Evolutionary conservation across 2,329 filamentous ascomycete species (phyloP), one percentile per base, ranked within the genome.

Genomic region (Zasmidium citrigriseum): DNA sequence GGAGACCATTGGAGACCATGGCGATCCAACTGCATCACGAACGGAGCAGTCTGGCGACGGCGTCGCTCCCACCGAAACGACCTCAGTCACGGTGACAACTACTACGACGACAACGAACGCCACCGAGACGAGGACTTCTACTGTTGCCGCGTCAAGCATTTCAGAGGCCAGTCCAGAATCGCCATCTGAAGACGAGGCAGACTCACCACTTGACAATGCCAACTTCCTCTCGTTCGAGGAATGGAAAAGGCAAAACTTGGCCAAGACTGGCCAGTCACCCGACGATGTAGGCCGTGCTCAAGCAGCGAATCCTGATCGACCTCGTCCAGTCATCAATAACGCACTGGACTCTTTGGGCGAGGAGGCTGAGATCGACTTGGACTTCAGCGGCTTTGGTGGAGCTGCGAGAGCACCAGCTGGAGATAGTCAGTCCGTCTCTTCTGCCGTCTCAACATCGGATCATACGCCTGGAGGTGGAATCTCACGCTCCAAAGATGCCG

Each of bases 211-310:
- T 11, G 88, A 91, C 68, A 89, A 90, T 65, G 84, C 88, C 47
- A 88, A 92, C 5, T 98, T 98, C 73, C 86, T 98, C 68, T 97
- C 95, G 0, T 99, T 99, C 68, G 95, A 98, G 72, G 93, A 98
- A 69, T 99, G 95, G 95, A 98, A 96, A 77, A 91, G 89, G 70
- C 89, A 93, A 80, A 96, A 96, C 77, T 78, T 98, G 18, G 90
- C 88, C 52, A 90, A 91, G 71, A 88, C 86, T 2, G 93, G 91
- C 12, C 93, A 97, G 70, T 91, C 79, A 70, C 89, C 77, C 65
- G 90, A 83, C 75, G 87, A 83, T 75, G 82, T 83, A 71, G 89
- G 78, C 72, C 85, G 80, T 65, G 81, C 69, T 73, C 80, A 78
- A 75, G 83, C 72, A 69, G 78, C 71, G 63, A 77, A 72, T 70